Evolutionary conservation across 169 alveolate species (phyloP).

Genomic region (Ichthyophthirius multifiliis): DNA sequence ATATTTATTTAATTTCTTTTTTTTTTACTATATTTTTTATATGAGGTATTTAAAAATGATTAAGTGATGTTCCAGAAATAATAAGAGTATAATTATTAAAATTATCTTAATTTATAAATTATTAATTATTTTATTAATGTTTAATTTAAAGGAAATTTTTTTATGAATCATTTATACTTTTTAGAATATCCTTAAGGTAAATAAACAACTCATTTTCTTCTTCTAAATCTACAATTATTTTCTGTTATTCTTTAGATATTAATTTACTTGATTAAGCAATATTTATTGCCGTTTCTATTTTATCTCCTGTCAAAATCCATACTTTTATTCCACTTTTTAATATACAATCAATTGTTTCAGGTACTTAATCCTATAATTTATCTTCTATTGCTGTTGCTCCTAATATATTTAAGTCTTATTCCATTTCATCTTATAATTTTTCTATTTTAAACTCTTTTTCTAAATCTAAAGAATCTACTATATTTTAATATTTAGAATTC

Average conservation of each 20-base stretch:
- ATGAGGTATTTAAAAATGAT: constrained; percentile 14
- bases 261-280: constrained; percentile 83
- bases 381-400: constrained; percentile 97
- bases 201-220: constrained; percentile 30
- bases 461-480: constrained; percentile 56
- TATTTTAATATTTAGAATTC: constrained; percentile 67
- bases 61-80: constrained; percentile 18
- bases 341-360: constrained; percentile 89
- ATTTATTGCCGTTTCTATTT: constrained; percentile 94
- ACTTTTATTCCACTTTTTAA: constrained; percentile 93
- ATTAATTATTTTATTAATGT: too few relatives aligned
- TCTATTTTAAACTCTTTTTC: constrained; percentile 69
- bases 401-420: constrained; percentile 77
- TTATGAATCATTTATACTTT: neutral
- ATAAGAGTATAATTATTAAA: constrained; percentile 1
- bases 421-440: constrained; percentile 77
- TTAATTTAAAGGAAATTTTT: constrained; percentile 6
- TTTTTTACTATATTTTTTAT: too few relatives aligned
- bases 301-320: constrained; percentile 98
- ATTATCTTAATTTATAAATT: neutral
- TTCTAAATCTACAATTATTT: constrained; percentile 46
- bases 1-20: too few relatives aligned
- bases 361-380: constrained; percentile 92
- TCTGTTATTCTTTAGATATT: constrained; percentile 33
- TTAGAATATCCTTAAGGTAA: constrained; percentile 2